Evolutionary conservation across 2,329 filamentous ascomycete genomes (phyloP).

Genomic region (Phialophora macrospora): DNA sequence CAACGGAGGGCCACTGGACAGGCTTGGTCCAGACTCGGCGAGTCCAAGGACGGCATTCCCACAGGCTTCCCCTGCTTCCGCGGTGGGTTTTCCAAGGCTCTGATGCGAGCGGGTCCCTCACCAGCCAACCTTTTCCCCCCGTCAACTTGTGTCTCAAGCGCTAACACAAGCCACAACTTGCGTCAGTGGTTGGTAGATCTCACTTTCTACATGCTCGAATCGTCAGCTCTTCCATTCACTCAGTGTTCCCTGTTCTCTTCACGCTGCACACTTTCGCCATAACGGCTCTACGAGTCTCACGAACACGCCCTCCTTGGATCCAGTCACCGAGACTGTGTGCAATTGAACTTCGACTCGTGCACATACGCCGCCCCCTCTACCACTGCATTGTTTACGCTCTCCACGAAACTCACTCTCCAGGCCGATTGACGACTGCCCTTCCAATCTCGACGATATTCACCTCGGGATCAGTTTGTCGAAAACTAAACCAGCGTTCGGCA

Average conservation of each 20-base stretch:
- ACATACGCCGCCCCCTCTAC: background rate
- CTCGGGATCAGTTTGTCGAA: background rate
- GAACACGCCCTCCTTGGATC: background rate
- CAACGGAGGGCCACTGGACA: conserved; percentile 21
- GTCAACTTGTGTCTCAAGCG: conserved; percentile 11
- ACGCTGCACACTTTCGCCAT: background rate
- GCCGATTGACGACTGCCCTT: background rate
- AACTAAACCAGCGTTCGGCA: background rate
- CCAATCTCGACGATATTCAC: background rate
- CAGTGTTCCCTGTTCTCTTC: background rate
- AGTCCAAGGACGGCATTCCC: conserved; percentile 5
- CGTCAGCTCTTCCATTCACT: conserved; percentile 14
- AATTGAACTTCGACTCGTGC: background rate
- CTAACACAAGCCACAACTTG: conserved; percentile 35
- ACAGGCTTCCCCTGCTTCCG: conserved; percentile 12
- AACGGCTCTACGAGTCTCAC: background rate
- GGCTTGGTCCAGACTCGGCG: conserved; percentile 12
- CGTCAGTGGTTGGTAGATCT: conserved; percentile 32
- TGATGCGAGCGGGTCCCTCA: conserved; percentile 1
- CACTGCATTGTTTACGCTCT: background rate
- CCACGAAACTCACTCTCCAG: background rate
- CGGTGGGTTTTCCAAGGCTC: conserved; percentile 12
- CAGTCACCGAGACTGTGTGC: background rate
- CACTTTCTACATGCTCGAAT: conserved; percentile 9
- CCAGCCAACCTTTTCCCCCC: conserved; percentile 27